phyloP scores from a whole-genome alignment of 164 flowering plant genomes.

The Annona cherimola region DNA sequence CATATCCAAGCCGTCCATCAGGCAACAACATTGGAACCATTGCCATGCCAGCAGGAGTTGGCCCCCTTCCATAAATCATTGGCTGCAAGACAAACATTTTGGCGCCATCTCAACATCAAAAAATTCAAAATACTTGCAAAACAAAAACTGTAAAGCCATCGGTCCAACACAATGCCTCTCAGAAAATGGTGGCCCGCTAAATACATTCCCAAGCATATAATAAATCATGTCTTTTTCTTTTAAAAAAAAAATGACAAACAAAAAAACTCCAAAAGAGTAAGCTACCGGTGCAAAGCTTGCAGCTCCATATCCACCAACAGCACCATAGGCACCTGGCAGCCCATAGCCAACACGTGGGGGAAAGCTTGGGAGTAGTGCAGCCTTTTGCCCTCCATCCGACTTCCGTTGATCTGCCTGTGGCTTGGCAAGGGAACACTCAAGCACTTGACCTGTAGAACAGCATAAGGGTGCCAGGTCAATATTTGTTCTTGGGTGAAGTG shows the following conservation, averaged over 20 bases:
- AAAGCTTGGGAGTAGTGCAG: slow-evolving; percentile 49
- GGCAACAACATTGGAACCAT: slow-evolving; percentile 92
- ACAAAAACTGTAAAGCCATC: neutral
- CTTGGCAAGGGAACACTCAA: slow-evolving; percentile 90
- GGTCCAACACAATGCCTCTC: neutral
- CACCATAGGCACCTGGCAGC: slow-evolving; percentile 51
- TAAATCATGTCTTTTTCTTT: too few species aligned
- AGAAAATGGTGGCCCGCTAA: neutral
- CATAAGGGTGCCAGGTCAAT: slow-evolving; percentile 4
- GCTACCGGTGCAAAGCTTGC: slow-evolving; percentile 58
- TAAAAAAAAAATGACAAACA: neutral
- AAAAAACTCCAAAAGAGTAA: slow-evolving; percentile 1
- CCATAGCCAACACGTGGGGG: slow-evolving; percentile 71
- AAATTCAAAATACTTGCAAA: too few species aligned
- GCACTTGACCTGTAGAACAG: slow-evolving; percentile 52
- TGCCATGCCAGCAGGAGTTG: slow-evolving; percentile 69
- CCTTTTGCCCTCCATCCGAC: slow-evolving; percentile 43
- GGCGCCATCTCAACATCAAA: too few species aligned
- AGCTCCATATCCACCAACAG: slow-evolving; percentile 59
- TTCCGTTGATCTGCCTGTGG: slow-evolving; percentile 76
- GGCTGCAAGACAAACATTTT: slow-evolving; percentile 37
- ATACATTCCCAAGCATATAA: neutral
- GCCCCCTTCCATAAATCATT: slow-evolving; percentile 69
- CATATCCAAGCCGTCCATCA: slow-evolving; percentile 87
- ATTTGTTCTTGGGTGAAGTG: neutral